A percentile compares a stretch with the other conserved stretches of the same genome.
phyloP scores from a whole-genome alignment of 192 early-diverging fungal species.

The Spizellomyces sp. region DNA sequence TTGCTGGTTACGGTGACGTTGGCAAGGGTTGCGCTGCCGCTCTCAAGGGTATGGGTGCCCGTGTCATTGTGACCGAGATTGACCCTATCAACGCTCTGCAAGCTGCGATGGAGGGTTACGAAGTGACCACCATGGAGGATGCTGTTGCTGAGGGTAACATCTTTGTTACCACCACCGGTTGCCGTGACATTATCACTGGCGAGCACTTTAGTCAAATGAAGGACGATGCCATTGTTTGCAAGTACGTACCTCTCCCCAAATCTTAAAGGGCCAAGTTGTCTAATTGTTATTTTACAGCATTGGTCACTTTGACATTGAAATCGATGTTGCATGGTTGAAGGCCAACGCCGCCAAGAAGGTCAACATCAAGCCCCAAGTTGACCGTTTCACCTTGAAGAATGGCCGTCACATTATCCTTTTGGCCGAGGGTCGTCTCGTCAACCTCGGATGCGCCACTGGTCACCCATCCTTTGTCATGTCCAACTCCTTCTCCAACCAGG shows the following conservation, averaged over 20 bases:
- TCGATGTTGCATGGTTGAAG: constrained; percentile 99
- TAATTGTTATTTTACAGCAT: no score
- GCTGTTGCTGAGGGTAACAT: constrained; percentile 91
- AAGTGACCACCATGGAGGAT: constrained; percentile 99
- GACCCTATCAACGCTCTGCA: constrained; percentile 99
- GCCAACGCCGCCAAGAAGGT: constrained; percentile 81
- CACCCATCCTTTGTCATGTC: constrained; percentile 99
- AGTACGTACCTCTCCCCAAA: no score
- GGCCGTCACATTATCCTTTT: constrained; percentile 96
- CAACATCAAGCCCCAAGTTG: constrained; percentile 99
- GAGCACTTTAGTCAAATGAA: constrained; percentile 92
- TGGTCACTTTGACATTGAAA: constrained; percentile 99
- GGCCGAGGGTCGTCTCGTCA: constrained; percentile 98
- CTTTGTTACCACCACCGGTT: constrained; percentile 98
- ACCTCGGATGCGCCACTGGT: constrained; percentile 98
- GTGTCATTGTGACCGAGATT: constrained; percentile 96
- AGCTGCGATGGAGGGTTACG: constrained; percentile 98
- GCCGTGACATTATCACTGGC: constrained; percentile 97
- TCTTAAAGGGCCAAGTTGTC: no score
- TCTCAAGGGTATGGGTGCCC: constrained; percentile 96
- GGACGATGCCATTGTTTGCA: constrained; percentile 99
- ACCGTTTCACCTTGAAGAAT: constrained; percentile 89
- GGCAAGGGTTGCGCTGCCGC: constrained; percentile 99
- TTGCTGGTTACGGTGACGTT: constrained; percentile 99
- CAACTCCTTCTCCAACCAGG: constrained; percentile 99